A percentile compares a stretch with the other conserved stretches of the same genome.
phyloP scores from a whole-genome alignment of 2,329 filamentous ascomycete species.

The Xylariaceae sp. region DNA sequence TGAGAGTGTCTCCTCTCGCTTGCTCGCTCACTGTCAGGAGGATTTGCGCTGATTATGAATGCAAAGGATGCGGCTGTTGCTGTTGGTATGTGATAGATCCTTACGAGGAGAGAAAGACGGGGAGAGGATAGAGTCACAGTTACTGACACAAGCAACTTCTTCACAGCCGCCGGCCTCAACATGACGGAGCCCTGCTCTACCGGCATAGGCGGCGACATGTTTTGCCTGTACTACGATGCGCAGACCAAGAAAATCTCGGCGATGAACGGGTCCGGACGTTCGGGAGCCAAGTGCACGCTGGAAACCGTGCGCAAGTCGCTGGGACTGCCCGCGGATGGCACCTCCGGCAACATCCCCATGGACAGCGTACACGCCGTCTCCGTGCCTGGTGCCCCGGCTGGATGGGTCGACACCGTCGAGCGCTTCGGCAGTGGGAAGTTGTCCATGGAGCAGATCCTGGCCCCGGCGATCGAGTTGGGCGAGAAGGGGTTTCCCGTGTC shows the following conservation, averaged over 20 bases:
- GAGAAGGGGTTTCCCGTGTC: constrained; percentile 89
- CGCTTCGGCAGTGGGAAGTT: constrained; percentile 86
- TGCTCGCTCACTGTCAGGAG: background rate
- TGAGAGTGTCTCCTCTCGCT: background rate
- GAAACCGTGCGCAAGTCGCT: constrained; percentile 68
- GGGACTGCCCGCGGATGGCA: constrained; percentile 53
- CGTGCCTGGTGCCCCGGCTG: constrained; percentile 84
- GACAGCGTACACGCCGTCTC: constrained; percentile 76
- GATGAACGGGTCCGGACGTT: constrained; percentile 89
- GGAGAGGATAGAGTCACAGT: background rate
- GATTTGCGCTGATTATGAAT: background rate
- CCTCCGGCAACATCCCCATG: constrained; percentile 63
- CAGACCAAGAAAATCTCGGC: constrained; percentile 76
- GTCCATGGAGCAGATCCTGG: constrained; percentile 69
- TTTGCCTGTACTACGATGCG: constrained; percentile 88
- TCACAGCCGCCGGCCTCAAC: constrained; percentile 78
- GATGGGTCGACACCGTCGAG: constrained; percentile 87
- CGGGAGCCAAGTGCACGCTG: constrained; percentile 64
- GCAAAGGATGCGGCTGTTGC: constrained; percentile 89
- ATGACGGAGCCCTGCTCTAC: constrained; percentile 91
- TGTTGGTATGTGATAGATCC: constrained; percentile 54
- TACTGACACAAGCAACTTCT: constrained; percentile 2
- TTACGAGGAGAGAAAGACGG: background rate
- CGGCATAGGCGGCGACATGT: constrained; percentile 96
- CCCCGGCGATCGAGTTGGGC: constrained; percentile 77